These are phyloP conservation scores for Cystobasidium pallidum DNA, from an alignment of 1,284 basidiomycete genomes.

Conservation along the genomic window DNA sequence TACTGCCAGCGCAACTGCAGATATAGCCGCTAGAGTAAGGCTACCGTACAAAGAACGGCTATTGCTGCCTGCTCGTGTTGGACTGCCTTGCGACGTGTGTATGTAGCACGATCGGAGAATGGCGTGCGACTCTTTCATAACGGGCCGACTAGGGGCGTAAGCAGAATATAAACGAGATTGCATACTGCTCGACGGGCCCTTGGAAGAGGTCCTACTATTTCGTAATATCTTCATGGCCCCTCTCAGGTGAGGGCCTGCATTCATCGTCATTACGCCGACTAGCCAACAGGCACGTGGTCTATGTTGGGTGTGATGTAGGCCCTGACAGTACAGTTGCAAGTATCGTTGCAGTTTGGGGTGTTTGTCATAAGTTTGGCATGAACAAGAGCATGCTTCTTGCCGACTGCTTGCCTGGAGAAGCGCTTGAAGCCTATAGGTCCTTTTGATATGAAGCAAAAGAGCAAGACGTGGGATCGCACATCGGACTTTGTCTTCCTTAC, in stretches of 20 bases:
- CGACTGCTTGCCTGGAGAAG: background rate
- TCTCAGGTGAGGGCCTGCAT: background rate
- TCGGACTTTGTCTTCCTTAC: too few species aligned
- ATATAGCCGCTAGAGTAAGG: background rate
- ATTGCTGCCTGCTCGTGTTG: conserved; percentile 54
- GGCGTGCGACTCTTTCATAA: background rate
- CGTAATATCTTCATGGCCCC: background rate
- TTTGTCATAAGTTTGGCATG: background rate
- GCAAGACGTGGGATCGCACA: too few species aligned
- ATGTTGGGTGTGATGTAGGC: too few species aligned
- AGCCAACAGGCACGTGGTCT: conserved; percentile 1
- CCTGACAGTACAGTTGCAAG: background rate
- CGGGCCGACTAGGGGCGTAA: background rate
- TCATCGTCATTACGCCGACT: background rate
- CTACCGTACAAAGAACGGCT: background rate
- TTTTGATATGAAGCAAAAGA: too few species aligned
- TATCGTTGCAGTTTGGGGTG: background rate
- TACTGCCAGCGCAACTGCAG: conserved; percentile 3
- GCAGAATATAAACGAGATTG: background rate
- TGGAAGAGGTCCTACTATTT: background rate
- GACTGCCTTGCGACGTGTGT: conserved; percentile 58
- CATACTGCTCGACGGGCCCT: background rate
- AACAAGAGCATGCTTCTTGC: background rate
- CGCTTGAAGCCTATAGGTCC: too few species aligned
- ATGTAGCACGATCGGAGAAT: background rate